These are phyloP conservation scores for Mycosphaerella sp. DNA, from an alignment of 2,329 filamentous ascomycete genomes.

Conservation along the genomic window DNA sequence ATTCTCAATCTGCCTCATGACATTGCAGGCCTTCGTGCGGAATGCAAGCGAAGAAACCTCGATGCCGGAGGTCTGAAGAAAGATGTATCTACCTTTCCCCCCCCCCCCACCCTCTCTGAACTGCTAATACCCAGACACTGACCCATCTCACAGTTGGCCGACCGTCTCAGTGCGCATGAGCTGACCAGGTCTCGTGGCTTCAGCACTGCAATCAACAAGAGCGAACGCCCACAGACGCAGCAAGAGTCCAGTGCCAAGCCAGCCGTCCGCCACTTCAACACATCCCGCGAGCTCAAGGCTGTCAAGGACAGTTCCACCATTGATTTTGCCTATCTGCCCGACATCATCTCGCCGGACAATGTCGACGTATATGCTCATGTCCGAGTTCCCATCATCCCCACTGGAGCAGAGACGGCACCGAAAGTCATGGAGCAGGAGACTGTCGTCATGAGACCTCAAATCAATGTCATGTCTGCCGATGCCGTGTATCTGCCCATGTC, in stretches of 20 bases:
- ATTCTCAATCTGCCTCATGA: conserved; percentile 47
- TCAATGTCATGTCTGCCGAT: conserved; percentile 48
- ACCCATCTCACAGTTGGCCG: conserved; percentile 39
- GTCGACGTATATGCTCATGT: conserved; percentile 21
- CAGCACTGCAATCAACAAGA: conserved; percentile 43
- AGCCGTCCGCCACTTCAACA: conserved; percentile 53
- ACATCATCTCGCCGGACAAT: conserved; percentile 22
- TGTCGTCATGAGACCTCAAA: conserved; percentile 51
- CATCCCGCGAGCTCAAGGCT: conserved; percentile 50
- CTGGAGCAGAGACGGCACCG: conserved; percentile 13
- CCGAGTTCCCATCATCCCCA: conserved; percentile 31
- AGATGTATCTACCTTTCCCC: conserved; percentile 35
- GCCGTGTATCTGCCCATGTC: conserved; percentile 49
- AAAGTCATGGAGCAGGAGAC: conserved; percentile 21
- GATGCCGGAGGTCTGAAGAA: conserved; percentile 43
- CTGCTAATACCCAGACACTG: not conserved
- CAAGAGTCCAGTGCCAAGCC: conserved; percentile 25
- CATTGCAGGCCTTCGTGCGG: conserved; percentile 45
- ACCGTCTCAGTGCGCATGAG: conserved; percentile 49
- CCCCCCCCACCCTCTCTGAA: not conserved
- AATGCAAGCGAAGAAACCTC: conserved; percentile 47
- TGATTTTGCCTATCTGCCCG: conserved; percentile 57
- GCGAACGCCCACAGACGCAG: conserved; percentile 35
- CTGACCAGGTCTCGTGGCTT: conserved; percentile 48
- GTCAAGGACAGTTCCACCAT: conserved; percentile 55